Base-by-base conservation (phyloP, 768 basidiomycete genomes). In the Leccinum uliginosum region DNA sequence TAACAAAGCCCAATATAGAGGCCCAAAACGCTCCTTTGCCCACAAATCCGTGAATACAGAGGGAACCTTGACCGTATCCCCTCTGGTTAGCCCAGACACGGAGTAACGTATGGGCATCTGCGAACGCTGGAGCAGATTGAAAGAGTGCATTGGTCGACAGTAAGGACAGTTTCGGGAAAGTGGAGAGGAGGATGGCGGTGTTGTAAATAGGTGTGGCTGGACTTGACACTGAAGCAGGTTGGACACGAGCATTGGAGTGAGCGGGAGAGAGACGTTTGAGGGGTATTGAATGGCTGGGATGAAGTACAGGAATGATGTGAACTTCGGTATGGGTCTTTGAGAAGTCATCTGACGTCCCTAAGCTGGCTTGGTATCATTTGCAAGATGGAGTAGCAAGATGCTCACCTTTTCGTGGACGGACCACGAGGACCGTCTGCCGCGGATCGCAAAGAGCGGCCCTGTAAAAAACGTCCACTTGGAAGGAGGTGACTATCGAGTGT, bases 61-160 rank as follows among this genome's bases (percentile, higher is more conserved):
- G 65, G 43, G 73, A 69, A 11, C 86, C 83, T 59, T 80, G 78
- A 3, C 83, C 79, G 61, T 87, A 93, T 0, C 93, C 93, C 43
- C 94, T 79, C 63, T 94, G 89, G 50, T 86, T 84, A 1, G 91
- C 91, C 97, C 97, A 99, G 15, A 95, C 81, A 10, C 92, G 82
- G 15, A 98, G 81, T 1, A 98, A 77, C 0, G 87, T 78, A 9
- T 93, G 69, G 1, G 91, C 91, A 51, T 94, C 87, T 2, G 72
- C 69, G 68, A 91, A 93, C 0, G 85, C 79, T 0, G 87, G 79
- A 10, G 74, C 72, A 10, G 74, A 65, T 24, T 82, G 73, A 11
- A 80, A 74, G 43, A 87, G 75, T 47, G 82, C 79, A 29, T 82
- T 75, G 12, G 78, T 78, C 24, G 62, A 76, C 60, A 67, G 65